phyloP scores from a whole-genome alignment of 2,329 filamentous ascomycete genomes.

The Colletotrichum scovillei region DNA sequence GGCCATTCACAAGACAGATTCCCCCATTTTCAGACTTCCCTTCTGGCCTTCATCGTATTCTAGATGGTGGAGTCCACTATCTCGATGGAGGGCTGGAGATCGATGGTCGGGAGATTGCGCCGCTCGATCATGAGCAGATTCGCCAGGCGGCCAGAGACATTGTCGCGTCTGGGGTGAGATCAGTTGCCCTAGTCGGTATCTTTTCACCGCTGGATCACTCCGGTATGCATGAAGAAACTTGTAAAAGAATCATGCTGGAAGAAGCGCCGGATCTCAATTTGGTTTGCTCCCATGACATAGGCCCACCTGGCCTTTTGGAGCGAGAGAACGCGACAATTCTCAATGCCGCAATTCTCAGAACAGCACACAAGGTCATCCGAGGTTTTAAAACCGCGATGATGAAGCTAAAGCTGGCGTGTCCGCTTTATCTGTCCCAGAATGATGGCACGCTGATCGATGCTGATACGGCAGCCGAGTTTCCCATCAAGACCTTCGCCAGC shows the following conservation, averaged over 20 bases:
- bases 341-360: conserved; percentile 62
- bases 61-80: conserved; percentile 54
- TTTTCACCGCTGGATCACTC: conserved; percentile 58
- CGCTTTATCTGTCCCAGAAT: conserved; percentile 63
- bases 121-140: conserved; percentile 52
- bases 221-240: conserved; percentile 55
- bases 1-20: conserved; percentile 55
- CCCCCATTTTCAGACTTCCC: conserved; percentile 61
- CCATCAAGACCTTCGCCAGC: conserved; percentile 64
- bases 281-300: conserved; percentile 57
- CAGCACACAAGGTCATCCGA: conserved; percentile 57
- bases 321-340: conserved; percentile 66
- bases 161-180: conserved; percentile 46
- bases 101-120: conserved; percentile 57
- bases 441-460: conserved; percentile 64
- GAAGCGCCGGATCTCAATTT: conserved; percentile 49
- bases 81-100: conserved; percentile 60
- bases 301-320: conserved; percentile 55
- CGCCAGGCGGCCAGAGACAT: conserved; percentile 46
- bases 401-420: conserved; percentile 53
- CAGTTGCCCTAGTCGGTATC: conserved; percentile 56
- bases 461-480: conserved; percentile 57
- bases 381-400: conserved; percentile 60
- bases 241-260: conserved; percentile 49
- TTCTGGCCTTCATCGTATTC: conserved; percentile 49